Base-by-base conservation (phyloP, 805 yeast genomes). In the Metschnikowia noctiluminum region DNA sequence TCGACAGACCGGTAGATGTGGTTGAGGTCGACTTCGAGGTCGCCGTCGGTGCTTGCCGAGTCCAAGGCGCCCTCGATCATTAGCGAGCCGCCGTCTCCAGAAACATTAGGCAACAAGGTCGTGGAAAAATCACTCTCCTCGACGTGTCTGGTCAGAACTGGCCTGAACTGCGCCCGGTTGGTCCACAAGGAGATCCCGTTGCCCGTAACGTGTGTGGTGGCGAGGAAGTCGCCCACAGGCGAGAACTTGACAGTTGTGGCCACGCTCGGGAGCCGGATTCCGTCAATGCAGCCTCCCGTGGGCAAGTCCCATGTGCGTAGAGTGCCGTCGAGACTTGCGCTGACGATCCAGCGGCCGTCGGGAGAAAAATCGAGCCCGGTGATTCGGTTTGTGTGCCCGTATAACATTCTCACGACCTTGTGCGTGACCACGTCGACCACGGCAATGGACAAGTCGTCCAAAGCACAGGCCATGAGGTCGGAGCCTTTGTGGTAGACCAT, bases 231-330 rank as follows among this genome's bases (percentile, higher is more conserved):
- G 39, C 96, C 96, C 48, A 82, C 76, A 2, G 95, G 95, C 13
- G 97, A 87, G 54, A 94, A 79, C 60, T 84, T 81, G 31, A 95
- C 74, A 46, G 79, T 73, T 0, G 97, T 89, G 3, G 86, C 96
- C n/a, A 90, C 91, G 57, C 77, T 81, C 1, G 85, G 82, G 27
- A 94, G 77, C 45, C 73, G 70, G 14, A 92, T 83, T 53, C 97
- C 97, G 70, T 94, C 99, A 49, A 94, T 89, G 66, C 98, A 92
- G 1, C 91, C 89, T 42, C 99, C 98, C 1, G 97, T 87, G 38
- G 98, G 98, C 51, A 94, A 78, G 65, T 94, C 98, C 98, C 98
- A 94, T 0, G 97, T 89, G 61, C 99, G 80, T 42, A 94, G 74
- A 0, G 98, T 90, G 2, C 88, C 77, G 63, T 94, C 99, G 51